Percentiles rank a stretch among this genome's conserved stretches.
These are phyloP conservation scores for Ogataea polymorpha DNA, from an alignment of 805 yeast species.

Conservation along the genomic window DNA sequence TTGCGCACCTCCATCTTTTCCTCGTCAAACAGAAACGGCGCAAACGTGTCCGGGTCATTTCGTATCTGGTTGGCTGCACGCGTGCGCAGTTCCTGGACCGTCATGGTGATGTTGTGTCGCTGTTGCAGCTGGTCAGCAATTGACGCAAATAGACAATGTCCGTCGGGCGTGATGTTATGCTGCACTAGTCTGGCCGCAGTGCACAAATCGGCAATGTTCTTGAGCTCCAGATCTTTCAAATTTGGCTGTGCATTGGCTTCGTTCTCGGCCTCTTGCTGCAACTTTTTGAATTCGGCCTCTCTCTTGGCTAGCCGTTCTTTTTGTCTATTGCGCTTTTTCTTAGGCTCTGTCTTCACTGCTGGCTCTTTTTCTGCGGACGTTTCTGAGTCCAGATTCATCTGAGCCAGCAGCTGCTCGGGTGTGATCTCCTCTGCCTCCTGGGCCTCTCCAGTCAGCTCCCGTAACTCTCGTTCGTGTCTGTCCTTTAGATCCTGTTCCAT, in stretches of 20 bases:
- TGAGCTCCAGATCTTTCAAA: slow-evolving; percentile 66
- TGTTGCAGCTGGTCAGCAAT: slow-evolving; percentile 68
- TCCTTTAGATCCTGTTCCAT: slow-evolving; percentile 54
- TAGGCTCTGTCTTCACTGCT: slow-evolving; percentile 13
- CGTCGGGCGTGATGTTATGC: slow-evolving; percentile 82
- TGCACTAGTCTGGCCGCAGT: slow-evolving; percentile 46
- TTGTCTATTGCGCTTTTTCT: slow-evolving; percentile 69
- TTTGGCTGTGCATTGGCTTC: slow-evolving; percentile 73
- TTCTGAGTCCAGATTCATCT: slow-evolving; percentile 40
- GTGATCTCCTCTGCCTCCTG: slow-evolving; percentile 42
- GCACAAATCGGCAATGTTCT: slow-evolving; percentile 57
- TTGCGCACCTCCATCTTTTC: slow-evolving; percentile 60
- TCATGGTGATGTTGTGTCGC: slow-evolving; percentile 43
- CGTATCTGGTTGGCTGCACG: slow-evolving; percentile 67
- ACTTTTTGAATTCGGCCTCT: slow-evolving; percentile 60
- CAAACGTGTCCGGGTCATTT: slow-evolving; percentile 61
- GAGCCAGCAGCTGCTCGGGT: slow-evolving; percentile 67
- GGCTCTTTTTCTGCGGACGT: slow-evolving; percentile 23
- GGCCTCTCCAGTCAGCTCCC: slow-evolving; percentile 15
- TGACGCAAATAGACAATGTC: slow-evolving; percentile 89
- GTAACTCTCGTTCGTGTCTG: slow-evolving; percentile 55
- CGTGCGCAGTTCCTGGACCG: slow-evolving; percentile 55
- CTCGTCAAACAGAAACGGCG: slow-evolving; percentile 84
- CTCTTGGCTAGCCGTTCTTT: slow-evolving; percentile 79
- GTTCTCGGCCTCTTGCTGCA: slow-evolving; percentile 61